A percentile compares a stretch with the other conserved stretches of the same genome.
Conservation (phyloP, 352 stramenopile species). For the Phytophthora tentaculata region DNA sequence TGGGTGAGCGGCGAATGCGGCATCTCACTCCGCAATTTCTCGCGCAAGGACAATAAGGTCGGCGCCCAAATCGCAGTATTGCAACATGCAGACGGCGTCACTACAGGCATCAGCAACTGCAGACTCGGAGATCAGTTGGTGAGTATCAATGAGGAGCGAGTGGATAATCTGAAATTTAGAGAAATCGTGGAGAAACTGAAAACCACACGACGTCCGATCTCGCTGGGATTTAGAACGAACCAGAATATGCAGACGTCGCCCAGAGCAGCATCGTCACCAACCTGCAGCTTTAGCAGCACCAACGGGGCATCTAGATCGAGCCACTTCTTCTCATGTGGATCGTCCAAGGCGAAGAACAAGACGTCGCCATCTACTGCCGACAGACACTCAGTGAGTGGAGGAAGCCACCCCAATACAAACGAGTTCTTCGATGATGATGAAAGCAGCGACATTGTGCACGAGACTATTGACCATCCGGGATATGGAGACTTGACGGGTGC, state of each 20-base stretch:
- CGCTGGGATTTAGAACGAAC: constrained; percentile 73
- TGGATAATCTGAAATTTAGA: constrained; percentile 62
- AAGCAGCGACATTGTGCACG: constrained; percentile 31
- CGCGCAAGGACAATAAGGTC: constrained; percentile 60
- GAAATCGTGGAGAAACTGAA: constrained; percentile 87
- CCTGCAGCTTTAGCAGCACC: constrained; percentile 18
- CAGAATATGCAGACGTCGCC: constrained; percentile 76
- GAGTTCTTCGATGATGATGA: constrained; percentile 34
- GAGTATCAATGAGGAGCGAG: constrained; percentile 73
- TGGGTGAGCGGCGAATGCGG: constrained; percentile 85
- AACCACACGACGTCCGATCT: constrained; percentile 69
- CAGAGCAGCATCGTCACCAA: constrained; percentile 20
- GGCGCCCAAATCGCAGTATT: constrained; percentile 82
- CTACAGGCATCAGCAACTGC: constrained; percentile 79
- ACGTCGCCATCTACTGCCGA: background rate
- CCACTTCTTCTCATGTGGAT: constrained; percentile 20
- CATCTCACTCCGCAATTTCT: constrained; percentile 87
- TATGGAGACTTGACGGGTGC: constrained; percentile 21
- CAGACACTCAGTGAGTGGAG: constrained; percentile 27
- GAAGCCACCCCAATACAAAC: constrained; percentile 8
- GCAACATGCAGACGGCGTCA: constrained; percentile 80
- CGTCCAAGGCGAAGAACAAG: constrained; percentile 12
- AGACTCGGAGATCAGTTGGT: constrained; percentile 78
- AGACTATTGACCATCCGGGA: constrained; percentile 20
- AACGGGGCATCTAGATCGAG: constrained; percentile 20